Evolutionary conservation across 306 rosid species (phyloP).

Genomic region (Trifolium subterraneum): DNA sequence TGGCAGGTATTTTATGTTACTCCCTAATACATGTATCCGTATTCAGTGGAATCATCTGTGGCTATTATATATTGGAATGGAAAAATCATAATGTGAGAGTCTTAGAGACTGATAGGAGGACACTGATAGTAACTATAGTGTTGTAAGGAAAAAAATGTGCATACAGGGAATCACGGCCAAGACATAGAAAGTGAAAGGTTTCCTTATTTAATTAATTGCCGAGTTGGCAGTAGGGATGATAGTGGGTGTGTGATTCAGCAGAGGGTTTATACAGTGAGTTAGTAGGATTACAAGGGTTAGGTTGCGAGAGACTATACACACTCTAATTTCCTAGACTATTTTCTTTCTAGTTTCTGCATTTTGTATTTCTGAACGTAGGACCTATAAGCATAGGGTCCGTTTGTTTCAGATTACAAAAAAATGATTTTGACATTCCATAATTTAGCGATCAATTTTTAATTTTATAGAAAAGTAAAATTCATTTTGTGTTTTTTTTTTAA

Average conservation of each 20-base stretch:
- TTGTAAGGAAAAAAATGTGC: conserved; percentile 9
- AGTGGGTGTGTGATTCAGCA: background rate
- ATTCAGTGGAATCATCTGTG: conserved; percentile 5
- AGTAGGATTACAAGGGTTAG: background rate
- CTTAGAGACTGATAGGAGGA: background rate
- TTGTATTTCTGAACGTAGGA: background rate
- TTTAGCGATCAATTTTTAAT: too few species aligned
- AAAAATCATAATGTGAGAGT: conserved; percentile 25
- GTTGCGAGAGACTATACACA: background rate
- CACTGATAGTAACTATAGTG: background rate
- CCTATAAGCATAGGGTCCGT: background rate
- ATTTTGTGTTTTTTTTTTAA: too few species aligned
- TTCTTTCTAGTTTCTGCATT: background rate
- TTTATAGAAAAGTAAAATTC: too few species aligned
- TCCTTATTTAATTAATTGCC: background rate
- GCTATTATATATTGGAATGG: conserved; percentile 23
- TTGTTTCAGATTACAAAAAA: too few species aligned
- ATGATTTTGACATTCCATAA: too few species aligned
- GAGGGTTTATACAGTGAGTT: conserved; percentile 2
- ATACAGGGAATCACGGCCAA: conserved; percentile 3
- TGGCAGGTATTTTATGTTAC: conserved; percentile 72
- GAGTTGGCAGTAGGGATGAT: conserved; percentile 5
- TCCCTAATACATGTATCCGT: conserved; percentile 28
- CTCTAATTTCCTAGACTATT: background rate
- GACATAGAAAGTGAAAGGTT: background rate